Evolutionary conservation across 805 yeast genomes (phyloP), one percentile per base, ranked within the genome.

Genomic region (Wickerhamomyces canadensis): DNA sequence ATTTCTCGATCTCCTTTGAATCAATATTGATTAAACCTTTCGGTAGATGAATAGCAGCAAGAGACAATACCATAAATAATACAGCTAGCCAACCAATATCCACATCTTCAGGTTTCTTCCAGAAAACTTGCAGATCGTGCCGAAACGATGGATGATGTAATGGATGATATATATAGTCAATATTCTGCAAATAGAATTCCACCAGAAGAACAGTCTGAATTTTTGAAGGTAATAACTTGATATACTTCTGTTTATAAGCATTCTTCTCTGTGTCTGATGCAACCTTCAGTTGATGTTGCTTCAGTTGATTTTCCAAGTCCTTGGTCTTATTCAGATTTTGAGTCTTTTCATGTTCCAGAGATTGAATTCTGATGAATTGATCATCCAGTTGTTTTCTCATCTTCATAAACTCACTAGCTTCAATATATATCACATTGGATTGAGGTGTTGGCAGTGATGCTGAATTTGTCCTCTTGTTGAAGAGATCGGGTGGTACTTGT

Each of bases 121-220:
- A 52, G 19, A 51, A 47, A 11, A 31, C 22, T 19, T 45, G 49
- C 19, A 51, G 19, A 5, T 45, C 36, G 13, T 22, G 33, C 14
- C 35, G 42, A 34, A 55, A 55, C 2, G 51, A 34, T 18, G 58
- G 59, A 41, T 55, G 58, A 31, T 55, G 60, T 11, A 55, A 23
- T 4, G 60, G 55, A 36, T 55, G 60, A 33, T 54, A 54, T 19
- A 55, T 52, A 43, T 53, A 55, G 32, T 55, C 60, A 22, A 55
- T 40, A 34, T 55, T 48, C 16, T 44, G 47, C 25, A 55, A 34
- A 28, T 55, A 55, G 30, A 53, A 53, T 17, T 55, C 55, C 9
- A 52, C 53, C 4, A 55, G 28, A 11, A 52, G 28, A 24, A 42
- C 48, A 1, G 55, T 49, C 21, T 51, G 56, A 12, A 43, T 43